These are phyloP conservation scores for Gossypium anomalum DNA, from an alignment of 345 rosid genomes.

Conservation along the genomic window DNA sequence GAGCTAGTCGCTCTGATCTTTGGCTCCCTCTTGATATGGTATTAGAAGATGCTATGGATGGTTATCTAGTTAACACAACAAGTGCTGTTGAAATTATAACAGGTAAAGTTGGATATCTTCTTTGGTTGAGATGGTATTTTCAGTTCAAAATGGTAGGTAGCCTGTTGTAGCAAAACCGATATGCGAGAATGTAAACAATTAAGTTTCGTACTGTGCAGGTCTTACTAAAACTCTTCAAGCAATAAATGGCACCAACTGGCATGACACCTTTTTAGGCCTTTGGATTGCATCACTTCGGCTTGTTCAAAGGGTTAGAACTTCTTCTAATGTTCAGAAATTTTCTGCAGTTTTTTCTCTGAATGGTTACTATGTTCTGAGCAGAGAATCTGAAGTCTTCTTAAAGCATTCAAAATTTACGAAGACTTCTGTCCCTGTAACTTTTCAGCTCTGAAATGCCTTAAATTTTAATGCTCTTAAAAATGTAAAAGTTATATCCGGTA, in stretches of 20 bases:
- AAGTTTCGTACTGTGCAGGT: conserved; percentile 47
- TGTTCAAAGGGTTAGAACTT: conserved; percentile 80
- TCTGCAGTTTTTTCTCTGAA: background rate
- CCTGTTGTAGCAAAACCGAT: background rate
- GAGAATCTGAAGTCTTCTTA: background rate
- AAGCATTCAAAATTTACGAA: background rate
- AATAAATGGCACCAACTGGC: conserved; percentile 78
- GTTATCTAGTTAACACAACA: conserved; percentile 64
- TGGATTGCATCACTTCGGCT: conserved; percentile 95
- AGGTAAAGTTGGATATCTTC: conserved; percentile 36
- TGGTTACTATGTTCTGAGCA: background rate
- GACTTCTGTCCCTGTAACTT: background rate
- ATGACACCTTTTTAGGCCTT: conserved; percentile 81
- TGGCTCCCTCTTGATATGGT: conserved; percentile 98
- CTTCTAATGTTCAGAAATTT: conserved; percentile 1
- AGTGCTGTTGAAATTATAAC: conserved; percentile 78
- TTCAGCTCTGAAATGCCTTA: background rate
- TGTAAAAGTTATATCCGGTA: background rate
- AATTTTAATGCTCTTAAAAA: background rate
- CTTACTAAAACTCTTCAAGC: conserved; percentile 75
- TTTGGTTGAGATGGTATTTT: background rate
- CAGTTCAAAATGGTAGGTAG: background rate
- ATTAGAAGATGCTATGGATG: conserved; percentile 95
- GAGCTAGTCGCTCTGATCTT: conserved; percentile 61
- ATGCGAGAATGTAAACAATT: conserved; percentile 7